Evolutionary conservation across 2,329 filamentous ascomycete genomes (phyloP), one percentile per base, ranked within the genome.

Genomic region (Immersiporthe knoxdaviesiana): DNA sequence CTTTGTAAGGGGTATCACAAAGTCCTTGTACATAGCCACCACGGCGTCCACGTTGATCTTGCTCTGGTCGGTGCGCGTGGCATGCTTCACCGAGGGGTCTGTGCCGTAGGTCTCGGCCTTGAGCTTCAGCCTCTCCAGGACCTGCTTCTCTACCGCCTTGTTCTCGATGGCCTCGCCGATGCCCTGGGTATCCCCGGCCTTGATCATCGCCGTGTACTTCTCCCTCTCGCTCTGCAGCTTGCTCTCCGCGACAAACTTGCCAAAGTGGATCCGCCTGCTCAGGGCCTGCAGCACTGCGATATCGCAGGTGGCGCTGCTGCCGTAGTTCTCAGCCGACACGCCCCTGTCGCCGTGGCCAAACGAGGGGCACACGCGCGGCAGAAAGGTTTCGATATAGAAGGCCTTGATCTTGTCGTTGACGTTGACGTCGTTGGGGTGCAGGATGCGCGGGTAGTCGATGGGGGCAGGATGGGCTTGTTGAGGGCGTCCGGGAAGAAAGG

Each of bases 1-100:
- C 81, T 99, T 99, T n/a, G 96, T 99, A 79, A 98, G 81, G 0
- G 96, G 96, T 74, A 99, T 99, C 71, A 99, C 94, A 81, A 92
- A 92, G 79, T 97, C 88, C 85, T 89, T 89, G 82, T 97, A 97
- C 91, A 97, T 95, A 72, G 87, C 85, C 65, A 97, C 93, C 32
- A 97, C 93, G 1, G 94, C 94, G 71, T 98, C 93, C 2, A 92
- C 92, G 77, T 98, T 90, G 76, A 99, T 97, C 86, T 98, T 98
- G 73, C 84, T 84, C 68, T 84, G 83, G n/a, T 84, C 85, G 8
- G 82, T 83, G 58, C 82, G 82, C 16, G 83, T 82, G 16, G 82
- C 81, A 62, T 62, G 41, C 65, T 50, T 62, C 72, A 88, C 84
- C 63, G 90, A 92, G 1, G 96, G 94, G 80, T 98, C 95, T 37